Conservation (phyloP, 208 protist species). For the Crithidia mellificae region DNA sequence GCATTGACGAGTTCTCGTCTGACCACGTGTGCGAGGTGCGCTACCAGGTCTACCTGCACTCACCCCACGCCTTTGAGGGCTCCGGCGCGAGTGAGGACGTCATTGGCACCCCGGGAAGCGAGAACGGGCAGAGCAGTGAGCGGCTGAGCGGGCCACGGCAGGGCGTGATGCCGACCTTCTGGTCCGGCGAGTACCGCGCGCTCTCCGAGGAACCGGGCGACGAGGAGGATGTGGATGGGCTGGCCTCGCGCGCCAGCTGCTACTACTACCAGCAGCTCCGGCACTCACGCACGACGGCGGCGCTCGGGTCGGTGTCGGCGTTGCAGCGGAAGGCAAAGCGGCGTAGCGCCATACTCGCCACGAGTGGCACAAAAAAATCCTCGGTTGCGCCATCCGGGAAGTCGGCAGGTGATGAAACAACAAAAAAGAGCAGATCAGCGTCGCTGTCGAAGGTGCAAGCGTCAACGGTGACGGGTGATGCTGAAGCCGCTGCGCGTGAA, state of each 20-base stretch:
- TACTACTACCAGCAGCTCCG: slow-evolving; percentile 29
- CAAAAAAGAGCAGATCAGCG: too few relatives aligned
- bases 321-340: neutral
- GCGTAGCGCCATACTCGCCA: slow-evolving; percentile 1
- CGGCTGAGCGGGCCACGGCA: neutral
- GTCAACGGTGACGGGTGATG: too few relatives aligned
- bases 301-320: slow-evolving; percentile 7
- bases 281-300: slow-evolving; percentile 8
- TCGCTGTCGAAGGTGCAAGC: too few relatives aligned
- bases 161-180: neutral
- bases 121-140: neutral
- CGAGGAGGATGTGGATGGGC: slow-evolving; percentile 6
- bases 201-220: neutral
- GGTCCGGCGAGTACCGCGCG: neutral
- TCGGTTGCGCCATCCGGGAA: neutral
- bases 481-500: too few relatives aligned
- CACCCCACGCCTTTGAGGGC: neutral
- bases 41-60: slow-evolving; percentile 11
- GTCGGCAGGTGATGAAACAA: too few relatives aligned
- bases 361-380: neutral
- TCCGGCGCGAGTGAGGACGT: neutral
- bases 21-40: slow-evolving; percentile 32
- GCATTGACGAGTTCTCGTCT: slow-evolving; percentile 37
- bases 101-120: neutral
- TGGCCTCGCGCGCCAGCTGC: slow-evolving; percentile 6